Percentiles rank a stretch among this genome's conserved stretches.
phyloP scores from a whole-genome alignment of 2,329 filamentous ascomycete species.

The Alternaria sp. region DNA sequence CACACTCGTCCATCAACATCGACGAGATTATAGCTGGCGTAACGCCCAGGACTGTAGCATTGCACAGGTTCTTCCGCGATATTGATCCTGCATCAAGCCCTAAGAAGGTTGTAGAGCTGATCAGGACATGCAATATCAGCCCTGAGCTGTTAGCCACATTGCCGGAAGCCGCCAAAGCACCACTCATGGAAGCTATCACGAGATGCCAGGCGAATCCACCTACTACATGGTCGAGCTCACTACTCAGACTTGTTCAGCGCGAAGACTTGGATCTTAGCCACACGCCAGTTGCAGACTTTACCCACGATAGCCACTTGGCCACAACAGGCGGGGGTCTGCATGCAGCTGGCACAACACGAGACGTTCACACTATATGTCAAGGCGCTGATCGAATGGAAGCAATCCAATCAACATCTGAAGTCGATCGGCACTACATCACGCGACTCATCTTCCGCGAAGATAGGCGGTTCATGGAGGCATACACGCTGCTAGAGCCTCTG shows the following conservation, averaged over 20 bases:
- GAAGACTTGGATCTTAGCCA: slow-evolving; percentile 70
- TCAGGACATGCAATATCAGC: slow-evolving; percentile 73
- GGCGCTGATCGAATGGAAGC: slow-evolving; percentile 67
- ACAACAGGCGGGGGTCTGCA: slow-evolving; percentile 20
- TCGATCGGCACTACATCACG: slow-evolving; percentile 81
- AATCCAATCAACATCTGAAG: slow-evolving; percentile 80
- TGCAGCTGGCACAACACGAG: slow-evolving; percentile 53
- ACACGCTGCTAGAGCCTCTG: slow-evolving; percentile 82
- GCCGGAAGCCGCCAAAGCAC: slow-evolving; percentile 81
- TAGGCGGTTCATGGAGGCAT: slow-evolving; percentile 84
- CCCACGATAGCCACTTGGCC: slow-evolving; percentile 33
- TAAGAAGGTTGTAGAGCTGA: slow-evolving; percentile 72
- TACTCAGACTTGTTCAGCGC: slow-evolving; percentile 79
- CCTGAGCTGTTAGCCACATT: slow-evolving; percentile 76
- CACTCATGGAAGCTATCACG: slow-evolving; percentile 83
- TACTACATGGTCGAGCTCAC: slow-evolving; percentile 71
- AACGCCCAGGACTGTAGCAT: slow-evolving; percentile 66
- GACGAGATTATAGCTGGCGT: slow-evolving; percentile 42
- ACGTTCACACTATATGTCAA: slow-evolving; percentile 79
- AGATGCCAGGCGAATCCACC: slow-evolving; percentile 84
- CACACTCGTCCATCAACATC: slow-evolving; percentile 45
- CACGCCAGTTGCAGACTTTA: slow-evolving; percentile 22
- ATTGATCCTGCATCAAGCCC: slow-evolving; percentile 48
- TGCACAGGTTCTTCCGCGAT: slow-evolving; percentile 70
- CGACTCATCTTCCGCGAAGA: slow-evolving; percentile 90